Base-by-base conservation (phyloP, 1,284 basidiomycete genomes). In the Sporisorium reilianum region DNA sequence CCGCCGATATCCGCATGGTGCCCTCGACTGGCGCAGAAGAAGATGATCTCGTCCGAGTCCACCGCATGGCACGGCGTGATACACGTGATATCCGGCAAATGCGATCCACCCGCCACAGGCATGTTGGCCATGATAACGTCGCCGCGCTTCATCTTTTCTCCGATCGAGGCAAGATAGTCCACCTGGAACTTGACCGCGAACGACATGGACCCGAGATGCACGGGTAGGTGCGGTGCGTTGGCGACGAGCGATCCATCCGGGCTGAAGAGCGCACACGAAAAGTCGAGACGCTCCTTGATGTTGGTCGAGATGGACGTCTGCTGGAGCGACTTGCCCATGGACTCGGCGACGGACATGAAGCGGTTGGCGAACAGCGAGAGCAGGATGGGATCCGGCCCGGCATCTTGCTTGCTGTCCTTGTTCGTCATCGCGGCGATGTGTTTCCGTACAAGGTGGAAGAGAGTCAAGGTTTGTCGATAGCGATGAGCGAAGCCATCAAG, bases 41-140 rank as follows among this genome's bases (percentile, higher is more conserved):
- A 95, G 75, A 95, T 93, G 81, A 95, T 93, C 78, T 93, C 88
- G 45, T 82, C 74, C n/a, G 81, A 74, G 30, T 74, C 40, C 87
- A 82, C 84, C 88, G 89, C 81, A 85, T 95, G 95, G 30, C 95
- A 93, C 20, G 94, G 94, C 0, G 92, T 93, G 84, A 95, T 95
- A 79, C 94, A 88, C 1, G 93, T 94, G 57, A 94, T 94, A 83
- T 95, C 93, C 0, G 87, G 87, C 20, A 88, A 64, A 69, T 88
- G 87, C 23, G 84, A 85, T 83, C 93, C 93, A 62, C 93, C 94
- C 8, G 93, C 93, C 64, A 91, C 89, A 1, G 94, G 94, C 40
- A 92, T 93, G 85, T 95, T 95, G 51, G 93, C 92, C 91, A 95
- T 91, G 61, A 95, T 87, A 18, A 96, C 94, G 85, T 95, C 94